A percentile compares a stretch with the other conserved stretches of the same genome.
These are phyloP conservation scores for Nyctanthes arbortristis DNA, from an alignment of 257 asterid genomes.

Conservation along the genomic window DNA sequence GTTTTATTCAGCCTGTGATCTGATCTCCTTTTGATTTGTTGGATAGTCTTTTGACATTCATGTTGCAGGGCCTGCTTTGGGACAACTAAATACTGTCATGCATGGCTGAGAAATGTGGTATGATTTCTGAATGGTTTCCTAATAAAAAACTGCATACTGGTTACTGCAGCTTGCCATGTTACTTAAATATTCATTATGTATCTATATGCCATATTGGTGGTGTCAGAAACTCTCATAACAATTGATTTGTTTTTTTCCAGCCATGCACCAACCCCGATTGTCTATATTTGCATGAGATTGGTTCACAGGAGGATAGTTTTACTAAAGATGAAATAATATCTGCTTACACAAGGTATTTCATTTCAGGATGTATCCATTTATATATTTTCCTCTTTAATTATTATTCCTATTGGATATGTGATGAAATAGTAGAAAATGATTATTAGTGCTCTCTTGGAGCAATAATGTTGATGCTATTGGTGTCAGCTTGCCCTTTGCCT, in stretches of 20 bases:
- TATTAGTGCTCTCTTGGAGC: neutral
- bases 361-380: slow-evolving; percentile 6
- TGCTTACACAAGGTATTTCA: slow-evolving; percentile 52
- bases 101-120: slow-evolving; percentile 64
- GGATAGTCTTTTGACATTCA: slow-evolving; percentile 21
- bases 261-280: slow-evolving; percentile 67
- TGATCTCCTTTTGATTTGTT: neutral
- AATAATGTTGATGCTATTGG: neutral
- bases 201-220: neutral
- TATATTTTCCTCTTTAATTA: neutral
- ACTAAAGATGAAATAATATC: slow-evolving; percentile 60
- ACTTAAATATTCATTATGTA: neutral
- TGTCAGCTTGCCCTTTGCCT: neutral
- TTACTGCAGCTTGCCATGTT: neutral
- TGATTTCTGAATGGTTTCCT: slow-evolving; percentile 11
- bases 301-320: slow-evolving; percentile 56
- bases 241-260: slow-evolving; percentile 30
- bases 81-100: slow-evolving; percentile 57
- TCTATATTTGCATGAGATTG: slow-evolving; percentile 59
- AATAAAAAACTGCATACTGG: neutral
- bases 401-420: slow-evolving; percentile 5
- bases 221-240: neutral
- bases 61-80: slow-evolving; percentile 76
- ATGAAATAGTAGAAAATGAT: slow-evolving; percentile 7
- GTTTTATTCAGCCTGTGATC: slow-evolving; percentile 21